Base-by-base conservation (phyloP, 805 yeast genomes). In the Kodamaea fukazawae region DNA sequence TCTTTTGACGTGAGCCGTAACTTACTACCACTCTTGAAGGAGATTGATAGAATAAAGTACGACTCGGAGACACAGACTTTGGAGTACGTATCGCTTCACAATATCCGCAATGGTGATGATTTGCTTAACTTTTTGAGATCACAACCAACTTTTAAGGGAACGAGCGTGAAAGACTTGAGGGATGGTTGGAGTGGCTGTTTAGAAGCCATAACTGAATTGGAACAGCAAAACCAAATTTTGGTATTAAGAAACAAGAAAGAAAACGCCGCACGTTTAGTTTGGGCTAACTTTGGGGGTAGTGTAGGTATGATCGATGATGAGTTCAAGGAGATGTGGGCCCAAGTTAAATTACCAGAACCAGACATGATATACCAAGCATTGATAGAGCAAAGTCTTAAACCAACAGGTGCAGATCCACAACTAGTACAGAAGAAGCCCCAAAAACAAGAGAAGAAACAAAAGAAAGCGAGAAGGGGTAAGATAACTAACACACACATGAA, bases 391-490 rank as follows among this genome's bases (percentile, higher is more conserved):
- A 91, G 96, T n/a, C 75, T 93, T 60, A 93, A 89, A 61, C 99
- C 99, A 7, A 91, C 98, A 0, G 85, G 93, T 55, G 93, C 89
- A n/a, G 99, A 93, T 58, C 98, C 99, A n/a, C 86, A 89, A 30
- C 78, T 86, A n/a, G 66, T 89, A 44, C 86, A 83, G 63, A 83
- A 81, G 57, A 78, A 76, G 41, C 77, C 76, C 33, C 68, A 61
- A 40, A 69, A 65, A 40, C 73, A 71, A 29, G 82, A 79, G 48
- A 79, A 84, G 60, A 91, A 89, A 65, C 89, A 84, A 60, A 88
- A 88, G 76, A 90, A 86, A 63, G 86, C 95, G 36, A 80, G 98
- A 64, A 78, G 89, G 57, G 95, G 96, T 33, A 93, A 89, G 71
- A 79, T 93, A 54, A 93, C 99, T 8, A 93, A 93, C 61, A 83